These are phyloP conservation scores for Coemansia sp. DNA, from an alignment of 192 early-diverging fungal genomes.

Conservation along the genomic window DNA sequence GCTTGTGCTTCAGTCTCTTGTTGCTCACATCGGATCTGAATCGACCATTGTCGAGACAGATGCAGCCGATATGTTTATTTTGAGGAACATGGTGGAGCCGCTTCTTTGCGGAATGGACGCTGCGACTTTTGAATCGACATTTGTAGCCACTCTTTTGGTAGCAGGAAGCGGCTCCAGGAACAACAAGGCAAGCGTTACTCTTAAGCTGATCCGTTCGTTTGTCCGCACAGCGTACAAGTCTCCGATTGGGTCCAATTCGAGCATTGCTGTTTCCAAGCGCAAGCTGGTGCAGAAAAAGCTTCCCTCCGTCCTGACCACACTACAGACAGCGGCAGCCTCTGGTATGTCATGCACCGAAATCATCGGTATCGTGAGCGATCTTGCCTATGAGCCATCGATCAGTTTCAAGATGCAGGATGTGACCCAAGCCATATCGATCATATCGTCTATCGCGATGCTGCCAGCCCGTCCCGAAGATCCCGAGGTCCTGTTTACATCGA, in stretches of 20 bases:
- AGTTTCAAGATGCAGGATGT: conserved; percentile 40
- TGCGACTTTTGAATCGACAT: conserved; percentile 15
- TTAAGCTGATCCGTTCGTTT: conserved; percentile 26
- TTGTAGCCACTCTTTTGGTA: conserved; percentile 10
- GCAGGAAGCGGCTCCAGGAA: neutral
- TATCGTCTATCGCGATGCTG: conserved; percentile 13
- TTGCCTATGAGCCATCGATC: conserved; percentile 25
- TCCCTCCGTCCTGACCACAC: conserved; percentile 21
- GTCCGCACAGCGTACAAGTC: conserved; percentile 17
- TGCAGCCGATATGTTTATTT: neutral
- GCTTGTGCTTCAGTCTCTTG: conserved; percentile 18
- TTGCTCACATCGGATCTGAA: neutral
- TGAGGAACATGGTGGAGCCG: conserved; percentile 26
- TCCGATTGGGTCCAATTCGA: conserved; percentile 5
- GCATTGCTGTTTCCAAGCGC: conserved; percentile 15
- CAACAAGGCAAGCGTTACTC: conserved; percentile 11
- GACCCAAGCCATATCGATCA: conserved; percentile 23
- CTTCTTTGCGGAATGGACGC: conserved; percentile 26
- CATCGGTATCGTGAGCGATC: conserved; percentile 23
- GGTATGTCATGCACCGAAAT: neutral
- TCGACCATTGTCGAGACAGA: neutral
- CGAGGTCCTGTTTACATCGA: conserved; percentile 16
- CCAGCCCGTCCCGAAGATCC: conserved; percentile 6
- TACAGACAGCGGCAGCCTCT: conserved; percentile 15
- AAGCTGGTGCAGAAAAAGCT: conserved; percentile 30